These are phyloP conservation scores for Brettanomyces naardenensis DNA, from an alignment of 805 yeast species.

Conservation along the genomic window DNA sequence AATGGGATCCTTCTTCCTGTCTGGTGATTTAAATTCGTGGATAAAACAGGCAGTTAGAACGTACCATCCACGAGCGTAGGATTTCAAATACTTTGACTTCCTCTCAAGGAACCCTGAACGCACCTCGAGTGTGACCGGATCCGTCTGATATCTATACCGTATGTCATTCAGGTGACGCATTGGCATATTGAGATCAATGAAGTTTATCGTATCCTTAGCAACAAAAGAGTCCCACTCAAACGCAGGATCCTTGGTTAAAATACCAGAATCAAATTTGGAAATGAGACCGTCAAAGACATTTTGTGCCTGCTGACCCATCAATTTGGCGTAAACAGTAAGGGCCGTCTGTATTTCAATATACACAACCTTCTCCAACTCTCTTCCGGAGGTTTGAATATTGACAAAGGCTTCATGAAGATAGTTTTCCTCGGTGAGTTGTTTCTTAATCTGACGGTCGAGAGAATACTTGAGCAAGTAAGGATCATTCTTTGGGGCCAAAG, in stretches of 20 bases:
- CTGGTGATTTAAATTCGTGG: slow-evolving; percentile 83
- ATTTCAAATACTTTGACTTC: slow-evolving; percentile 83
- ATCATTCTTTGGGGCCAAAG: slow-evolving; percentile 52
- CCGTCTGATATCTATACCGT: slow-evolving; percentile 57
- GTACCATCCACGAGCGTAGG: slow-evolving; percentile 87
- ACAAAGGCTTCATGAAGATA: slow-evolving; percentile 81
- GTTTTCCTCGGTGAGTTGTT: slow-evolving; percentile 77
- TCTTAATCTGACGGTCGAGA: slow-evolving; percentile 70
- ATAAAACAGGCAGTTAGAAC: slow-evolving; percentile 82
- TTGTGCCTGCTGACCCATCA: slow-evolving; percentile 67
- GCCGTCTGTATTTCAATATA: slow-evolving; percentile 82
- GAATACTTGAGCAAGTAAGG: slow-evolving; percentile 70
- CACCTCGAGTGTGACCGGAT: slow-evolving; percentile 59
- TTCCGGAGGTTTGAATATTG: slow-evolving; percentile 81
- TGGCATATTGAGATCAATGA: slow-evolving; percentile 55
- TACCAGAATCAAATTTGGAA: slow-evolving; percentile 58
- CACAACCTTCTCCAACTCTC: slow-evolving; percentile 82
- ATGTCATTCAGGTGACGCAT: slow-evolving; percentile 57
- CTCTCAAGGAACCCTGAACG: slow-evolving; percentile 81
- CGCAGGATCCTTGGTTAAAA: slow-evolving; percentile 68
- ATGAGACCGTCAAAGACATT: slow-evolving; percentile 58
- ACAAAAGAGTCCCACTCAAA: slow-evolving; percentile 88
- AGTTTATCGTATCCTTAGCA: slow-evolving; percentile 53
- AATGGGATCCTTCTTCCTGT: slow-evolving; percentile 68
- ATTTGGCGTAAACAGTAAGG: slow-evolving; percentile 59